Evolutionary conservation across 2,329 filamentous ascomycete species (phyloP).

Genomic region (Epicoccum nigrum): DNA sequence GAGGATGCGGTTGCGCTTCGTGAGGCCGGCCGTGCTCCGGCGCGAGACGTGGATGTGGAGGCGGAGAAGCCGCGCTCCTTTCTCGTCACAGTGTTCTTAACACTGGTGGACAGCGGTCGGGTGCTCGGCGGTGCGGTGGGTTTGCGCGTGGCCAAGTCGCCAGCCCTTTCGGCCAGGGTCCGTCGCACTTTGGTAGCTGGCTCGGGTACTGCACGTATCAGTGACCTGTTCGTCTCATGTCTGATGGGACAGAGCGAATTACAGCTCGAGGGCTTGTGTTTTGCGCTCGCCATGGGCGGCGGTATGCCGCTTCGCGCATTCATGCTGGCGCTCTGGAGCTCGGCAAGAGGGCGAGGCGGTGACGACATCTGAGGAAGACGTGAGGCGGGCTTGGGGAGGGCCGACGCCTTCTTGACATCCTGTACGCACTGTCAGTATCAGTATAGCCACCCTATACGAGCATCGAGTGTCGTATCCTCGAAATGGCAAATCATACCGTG

Average conservation of each 20-base stretch:
- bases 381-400: conserved; percentile 36
- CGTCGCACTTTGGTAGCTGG: conserved; percentile 56
- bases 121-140: conserved; percentile 51
- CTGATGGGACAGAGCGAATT: conserved; percentile 28
- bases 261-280: conserved; percentile 60
- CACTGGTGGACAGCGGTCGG: conserved; percentile 47
- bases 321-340: conserved; percentile 59
- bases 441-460: conserved; percentile 21
- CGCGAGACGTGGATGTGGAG: conserved; percentile 46
- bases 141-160: conserved; percentile 53
- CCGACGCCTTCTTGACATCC: conserved; percentile 37
- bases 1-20: conserved; percentile 53
- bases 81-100: conserved; percentile 56
- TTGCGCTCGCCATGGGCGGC: conserved; percentile 53
- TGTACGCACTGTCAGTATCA: conserved; percentile 15
- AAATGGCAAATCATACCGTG: conserved; percentile 28
- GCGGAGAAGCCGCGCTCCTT: conserved; percentile 45
- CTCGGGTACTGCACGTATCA: conserved; percentile 50
- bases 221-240: conserved; percentile 18
- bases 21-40: conserved; percentile 51
- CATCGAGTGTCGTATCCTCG: neutral
- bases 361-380: conserved; percentile 33
- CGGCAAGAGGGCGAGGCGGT: conserved; percentile 49
- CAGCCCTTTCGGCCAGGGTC: conserved; percentile 56
- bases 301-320: conserved; percentile 61